Evolutionary conservation across 495 filamentous ascomycete genomes (phyloP).

Genomic region (Cryomyces antarcticus): DNA sequence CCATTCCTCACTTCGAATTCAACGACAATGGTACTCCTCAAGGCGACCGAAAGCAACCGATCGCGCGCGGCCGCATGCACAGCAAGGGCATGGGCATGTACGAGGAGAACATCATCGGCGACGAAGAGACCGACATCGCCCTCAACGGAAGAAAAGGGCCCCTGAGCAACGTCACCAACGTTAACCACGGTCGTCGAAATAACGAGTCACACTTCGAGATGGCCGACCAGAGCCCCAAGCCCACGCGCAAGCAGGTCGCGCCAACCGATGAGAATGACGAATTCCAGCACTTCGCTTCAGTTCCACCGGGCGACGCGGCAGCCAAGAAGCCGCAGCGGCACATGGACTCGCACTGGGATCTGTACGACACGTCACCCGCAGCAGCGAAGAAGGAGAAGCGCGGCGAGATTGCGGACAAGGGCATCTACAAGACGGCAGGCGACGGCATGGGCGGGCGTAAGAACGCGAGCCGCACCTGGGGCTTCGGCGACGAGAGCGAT

Average conservation of each 20-base stretch:
- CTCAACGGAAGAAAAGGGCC: conserved; percentile 17
- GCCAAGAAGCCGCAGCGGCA: conserved; percentile 3
- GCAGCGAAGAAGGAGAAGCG: conserved; percentile 15
- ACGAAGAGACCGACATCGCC: conserved; percentile 23
- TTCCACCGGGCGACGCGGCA: background rate
- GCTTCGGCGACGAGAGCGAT: conserved; percentile 34
- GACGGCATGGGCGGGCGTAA: conserved; percentile 61
- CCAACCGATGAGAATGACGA: conserved; percentile 3
- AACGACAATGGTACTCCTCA: conserved; percentile 30
- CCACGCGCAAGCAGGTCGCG: conserved; percentile 31
- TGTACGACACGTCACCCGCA: conserved; percentile 39
- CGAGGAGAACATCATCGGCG: conserved; percentile 47
- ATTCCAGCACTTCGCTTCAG: background rate
- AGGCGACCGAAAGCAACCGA: conserved; percentile 12
- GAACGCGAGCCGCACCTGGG: conserved; percentile 37
- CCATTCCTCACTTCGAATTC: conserved; percentile 61
- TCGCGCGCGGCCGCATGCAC: conserved; percentile 4
- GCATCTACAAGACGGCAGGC: conserved; percentile 26
- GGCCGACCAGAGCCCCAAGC: conserved; percentile 51
- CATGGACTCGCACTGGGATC: conserved; percentile 13
- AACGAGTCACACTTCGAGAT: conserved; percentile 46
- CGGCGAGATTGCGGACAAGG: conserved; percentile 21
- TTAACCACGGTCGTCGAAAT: conserved; percentile 26
- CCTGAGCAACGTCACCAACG: conserved; percentile 42
- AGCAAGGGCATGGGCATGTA: conserved; percentile 55